These are phyloP conservation scores for Cladosporium oxysporum DNA, from an alignment of 2,329 filamentous ascomycete genomes.

Conservation along the genomic window DNA sequence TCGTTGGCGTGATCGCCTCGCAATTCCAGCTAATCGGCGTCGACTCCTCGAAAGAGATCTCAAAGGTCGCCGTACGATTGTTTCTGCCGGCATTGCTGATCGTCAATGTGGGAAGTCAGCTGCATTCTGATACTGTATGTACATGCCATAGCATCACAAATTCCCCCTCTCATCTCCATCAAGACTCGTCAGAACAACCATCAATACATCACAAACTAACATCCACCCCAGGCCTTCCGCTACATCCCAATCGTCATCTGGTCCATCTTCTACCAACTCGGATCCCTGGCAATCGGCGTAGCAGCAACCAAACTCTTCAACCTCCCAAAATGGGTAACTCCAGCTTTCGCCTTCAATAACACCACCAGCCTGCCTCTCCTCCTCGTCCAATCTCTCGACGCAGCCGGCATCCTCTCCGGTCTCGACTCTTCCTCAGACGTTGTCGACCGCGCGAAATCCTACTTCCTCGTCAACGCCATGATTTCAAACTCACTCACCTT, in stretches of 20 bases:
- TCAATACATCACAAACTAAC: neutral
- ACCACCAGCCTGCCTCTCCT: constrained; percentile 57
- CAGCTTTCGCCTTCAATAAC: constrained; percentile 59
- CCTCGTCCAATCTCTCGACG: constrained; percentile 54
- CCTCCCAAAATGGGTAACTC: constrained; percentile 56
- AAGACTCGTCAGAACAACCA: too few relatives aligned
- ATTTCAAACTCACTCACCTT: constrained; percentile 64
- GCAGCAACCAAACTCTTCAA: constrained; percentile 48
- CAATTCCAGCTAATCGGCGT: constrained; percentile 53
- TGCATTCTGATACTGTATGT: constrained; percentile 52
- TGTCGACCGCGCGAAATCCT: constrained; percentile 62
- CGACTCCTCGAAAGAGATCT: constrained; percentile 54
- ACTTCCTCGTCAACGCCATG: constrained; percentile 67
- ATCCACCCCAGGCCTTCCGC: constrained; percentile 20
- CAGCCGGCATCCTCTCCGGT: constrained; percentile 58
- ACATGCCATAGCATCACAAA: neutral
- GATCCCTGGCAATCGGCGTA: constrained; percentile 52
- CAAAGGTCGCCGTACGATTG: constrained; percentile 54
- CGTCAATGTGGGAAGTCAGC: constrained; percentile 54
- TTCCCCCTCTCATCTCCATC: neutral
- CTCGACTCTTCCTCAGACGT: constrained; percentile 49
- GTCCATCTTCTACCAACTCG: constrained; percentile 52
- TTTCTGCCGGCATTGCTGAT: constrained; percentile 58
- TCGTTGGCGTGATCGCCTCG: constrained; percentile 53
- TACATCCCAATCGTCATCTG: constrained; percentile 45